Base-by-base conservation (phyloP, 352 stramenopile species). In the Pythium sp. region DNA sequence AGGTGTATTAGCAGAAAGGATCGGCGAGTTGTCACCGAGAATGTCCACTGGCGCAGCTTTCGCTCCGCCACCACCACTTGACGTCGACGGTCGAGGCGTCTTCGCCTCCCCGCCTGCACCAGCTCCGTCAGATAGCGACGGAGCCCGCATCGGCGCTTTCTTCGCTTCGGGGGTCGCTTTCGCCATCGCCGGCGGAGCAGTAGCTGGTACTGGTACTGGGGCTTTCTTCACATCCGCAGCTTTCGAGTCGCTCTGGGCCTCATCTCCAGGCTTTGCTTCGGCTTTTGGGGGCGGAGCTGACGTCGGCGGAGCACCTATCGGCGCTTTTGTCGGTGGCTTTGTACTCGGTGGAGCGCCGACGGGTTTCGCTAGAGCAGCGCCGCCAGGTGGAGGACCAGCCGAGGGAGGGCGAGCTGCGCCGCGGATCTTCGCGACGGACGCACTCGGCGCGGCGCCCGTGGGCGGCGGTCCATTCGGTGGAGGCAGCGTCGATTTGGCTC, bases 391-490 rank as follows among this genome's bases (percentile, higher is more conserved):
- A 15, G 82, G 72, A 18, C 62, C 68, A 12, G 51, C 66, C 24
- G 73, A 80, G 11, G 80, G 82, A 26, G 82, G 79, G 5, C 81
- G 79, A 5, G 73, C 81, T 15, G 84, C 81, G 11, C 80, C 78
- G 72, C 84, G 86, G 56, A 94, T 88, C 72, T 94, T 94, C 6
- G 83, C 81, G 0, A 94, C 84, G 0, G 84, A 91, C 22, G 84
- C 74, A 74, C 82, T 94, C 3, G 81, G 67, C 11, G 73, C 30
- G 8, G 70, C 77, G 3, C 74, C 74, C 4, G 36, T 68, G 22
- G 86, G 84, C 8, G 84, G 86, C 55, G 86, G 79, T 5, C 81
- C 84, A 70, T 78, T 91, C 0, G 86, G 84, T 1, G 84, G 84
- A 6, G 84, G 82, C 5, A 92, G 64, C 9, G 79, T 69, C 0